phyloP scores from a whole-genome alignment of 2,329 filamentous ascomycete species.

The Pestalotiopsis sp. region DNA sequence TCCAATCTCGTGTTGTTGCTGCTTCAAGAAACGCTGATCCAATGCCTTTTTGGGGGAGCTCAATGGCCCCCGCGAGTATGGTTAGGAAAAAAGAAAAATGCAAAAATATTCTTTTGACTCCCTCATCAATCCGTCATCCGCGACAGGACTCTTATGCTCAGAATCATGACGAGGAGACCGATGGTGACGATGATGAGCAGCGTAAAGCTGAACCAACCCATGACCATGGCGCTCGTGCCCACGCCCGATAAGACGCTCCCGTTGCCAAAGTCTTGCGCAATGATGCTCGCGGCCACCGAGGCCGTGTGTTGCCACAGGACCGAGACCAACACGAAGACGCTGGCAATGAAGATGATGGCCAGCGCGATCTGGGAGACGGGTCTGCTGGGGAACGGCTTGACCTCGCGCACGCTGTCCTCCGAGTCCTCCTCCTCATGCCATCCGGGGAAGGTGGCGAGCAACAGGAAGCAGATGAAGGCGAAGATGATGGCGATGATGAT shows the following conservation, averaged over 20 bases:
- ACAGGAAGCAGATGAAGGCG: constrained; percentile 91
- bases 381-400: constrained; percentile 91
- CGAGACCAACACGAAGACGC: constrained; percentile 73
- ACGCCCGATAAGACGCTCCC: constrained; percentile 36
- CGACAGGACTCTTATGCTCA: constrained; percentile 83
- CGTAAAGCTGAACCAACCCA: constrained; percentile 97
- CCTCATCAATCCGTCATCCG: constrained; percentile 50
- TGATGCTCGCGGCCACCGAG: constrained; percentile 90
- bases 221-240: constrained; percentile 83
- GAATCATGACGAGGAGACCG: constrained; percentile 91
- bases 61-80: not conserved
- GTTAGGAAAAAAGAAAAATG: not conserved
- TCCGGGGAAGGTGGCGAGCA: constrained; percentile 94
- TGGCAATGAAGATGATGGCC: constrained; percentile 83
- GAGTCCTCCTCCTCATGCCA: constrained; percentile 93
- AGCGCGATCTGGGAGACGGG: constrained; percentile 91
- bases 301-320: constrained; percentile 93
- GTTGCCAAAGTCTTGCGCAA: constrained; percentile 57
- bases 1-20: not conserved
- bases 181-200: constrained; percentile 94
- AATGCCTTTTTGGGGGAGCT: not conserved
- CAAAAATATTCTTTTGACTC: not conserved
- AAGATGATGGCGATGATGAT: constrained; percentile 98
- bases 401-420: constrained; percentile 80
- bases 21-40: not conserved